A percentile compares a stretch with the other conserved stretches of the same genome.
These are phyloP conservation scores for Oemleria cerasiformis DNA, from an alignment of 306 rosid species.

Conservation along the genomic window DNA sequence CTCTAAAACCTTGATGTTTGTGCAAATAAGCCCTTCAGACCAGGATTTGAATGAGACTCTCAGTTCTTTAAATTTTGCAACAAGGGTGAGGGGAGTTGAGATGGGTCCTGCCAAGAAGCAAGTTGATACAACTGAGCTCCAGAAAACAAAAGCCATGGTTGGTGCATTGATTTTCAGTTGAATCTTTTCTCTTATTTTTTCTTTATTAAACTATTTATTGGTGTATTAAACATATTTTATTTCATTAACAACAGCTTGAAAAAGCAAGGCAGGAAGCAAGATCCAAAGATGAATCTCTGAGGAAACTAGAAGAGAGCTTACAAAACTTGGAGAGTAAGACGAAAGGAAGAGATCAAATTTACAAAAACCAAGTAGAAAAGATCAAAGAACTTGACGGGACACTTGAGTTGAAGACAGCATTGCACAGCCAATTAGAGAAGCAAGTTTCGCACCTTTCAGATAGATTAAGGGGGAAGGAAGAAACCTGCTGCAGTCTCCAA, in stretches of 20 bases:
- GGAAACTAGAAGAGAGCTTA: constrained; percentile 66
- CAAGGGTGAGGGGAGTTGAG: constrained; percentile 17
- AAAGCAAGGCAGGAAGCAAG: constrained; percentile 18
- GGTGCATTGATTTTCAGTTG: not conserved
- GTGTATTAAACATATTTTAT: not conserved
- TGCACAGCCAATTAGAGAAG: constrained; percentile 65
- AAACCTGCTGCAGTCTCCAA: constrained; percentile 9
- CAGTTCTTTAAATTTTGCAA: constrained; percentile 21
- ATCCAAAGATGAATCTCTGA: constrained; percentile 34
- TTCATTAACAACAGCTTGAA: constrained; percentile 31
- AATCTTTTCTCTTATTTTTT: not conserved
- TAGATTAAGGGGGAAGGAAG: constrained; percentile 11
- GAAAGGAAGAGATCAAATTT: constrained; percentile 15
- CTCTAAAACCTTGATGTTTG: constrained; percentile 31
- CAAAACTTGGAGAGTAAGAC: constrained; percentile 12
- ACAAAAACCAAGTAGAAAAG: constrained; percentile 20
- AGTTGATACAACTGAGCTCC: constrained; percentile 12
- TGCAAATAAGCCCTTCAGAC: constrained; percentile 29
- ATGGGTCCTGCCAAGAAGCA: constrained; percentile 28
- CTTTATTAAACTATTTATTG: not conserved
- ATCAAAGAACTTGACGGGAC: constrained; percentile 82
- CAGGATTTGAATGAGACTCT: constrained; percentile 20
- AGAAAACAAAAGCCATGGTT: constrained; percentile 10
- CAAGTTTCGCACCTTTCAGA: constrained; percentile 13
- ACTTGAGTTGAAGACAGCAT: constrained; percentile 53